phyloP scores from a whole-genome alignment of 139 green algal species.

The Chlamydomonas sp. region DNA sequence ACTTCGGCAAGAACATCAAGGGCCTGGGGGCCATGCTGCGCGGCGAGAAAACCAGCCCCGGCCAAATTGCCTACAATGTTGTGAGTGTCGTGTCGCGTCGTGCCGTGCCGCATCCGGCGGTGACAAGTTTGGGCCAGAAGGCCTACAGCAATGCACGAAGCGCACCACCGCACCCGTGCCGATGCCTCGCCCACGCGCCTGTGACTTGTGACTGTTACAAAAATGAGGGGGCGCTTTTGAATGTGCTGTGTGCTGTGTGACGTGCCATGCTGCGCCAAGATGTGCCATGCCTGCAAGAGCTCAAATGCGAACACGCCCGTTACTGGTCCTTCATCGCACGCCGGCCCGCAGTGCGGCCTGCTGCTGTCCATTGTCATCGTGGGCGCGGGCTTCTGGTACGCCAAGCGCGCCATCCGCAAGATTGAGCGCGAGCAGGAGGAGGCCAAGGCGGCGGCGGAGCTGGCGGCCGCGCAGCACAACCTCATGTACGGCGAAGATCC shows the following conservation, averaged over 20 bases:
- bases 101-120: too few relatives aligned
- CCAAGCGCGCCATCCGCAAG: neutral
- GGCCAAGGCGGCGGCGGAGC: neutral
- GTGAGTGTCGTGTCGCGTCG: neutral
- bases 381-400: neutral
- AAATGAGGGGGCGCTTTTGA: too few relatives aligned
- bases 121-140: too few relatives aligned
- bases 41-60: neutral
- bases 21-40: neutral
- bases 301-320: too few relatives aligned
- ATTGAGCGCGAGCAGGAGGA: neutral
- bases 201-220: too few relatives aligned
- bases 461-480: neutral
- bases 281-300: too few relatives aligned
- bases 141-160: too few relatives aligned
- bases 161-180: too few relatives aligned
- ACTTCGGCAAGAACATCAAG: constrained; percentile 2
- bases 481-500: neutral
- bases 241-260: too few relatives aligned
- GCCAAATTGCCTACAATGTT: neutral
- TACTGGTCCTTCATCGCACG: too few relatives aligned
- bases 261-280: too few relatives aligned
- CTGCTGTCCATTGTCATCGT: neutral
- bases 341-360: neutral
- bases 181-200: too few relatives aligned